phyloP scores from a whole-genome alignment of 148 eudicot genomes.

The Chenopodium berlandieri region DNA sequence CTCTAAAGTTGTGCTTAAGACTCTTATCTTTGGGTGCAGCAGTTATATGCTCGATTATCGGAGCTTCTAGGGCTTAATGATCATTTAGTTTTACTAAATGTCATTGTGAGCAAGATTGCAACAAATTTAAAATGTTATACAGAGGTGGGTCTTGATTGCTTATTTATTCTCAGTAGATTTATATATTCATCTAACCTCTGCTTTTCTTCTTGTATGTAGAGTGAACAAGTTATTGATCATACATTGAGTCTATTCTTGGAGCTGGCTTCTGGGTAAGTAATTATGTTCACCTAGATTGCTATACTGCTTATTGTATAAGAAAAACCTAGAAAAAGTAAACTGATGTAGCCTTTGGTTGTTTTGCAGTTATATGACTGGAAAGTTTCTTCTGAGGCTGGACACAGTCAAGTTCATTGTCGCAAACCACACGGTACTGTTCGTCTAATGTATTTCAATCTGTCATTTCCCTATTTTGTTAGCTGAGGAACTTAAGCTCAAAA shows the following conservation, averaged over 20 bases:
- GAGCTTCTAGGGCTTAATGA: conserved; percentile 89
- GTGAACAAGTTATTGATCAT: conserved; percentile 83
- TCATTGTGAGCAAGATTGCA: conserved; percentile 81
- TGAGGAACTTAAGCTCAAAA: background rate
- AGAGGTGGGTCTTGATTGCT: conserved; percentile 44
- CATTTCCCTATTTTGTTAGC: conserved; percentile 11
- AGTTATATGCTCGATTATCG: conserved; percentile 77
- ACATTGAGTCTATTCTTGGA: conserved; percentile 78
- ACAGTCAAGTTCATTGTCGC: conserved; percentile 74
- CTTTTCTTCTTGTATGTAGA: conserved; percentile 39
- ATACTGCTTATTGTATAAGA: conserved; percentile 2
- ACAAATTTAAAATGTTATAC: conserved; percentile 84
- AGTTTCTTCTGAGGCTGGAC: conserved; percentile 85
- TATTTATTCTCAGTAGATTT: background rate
- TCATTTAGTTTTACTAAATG: conserved; percentile 73
- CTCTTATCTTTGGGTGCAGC: conserved; percentile 51
- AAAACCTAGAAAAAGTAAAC: background rate
- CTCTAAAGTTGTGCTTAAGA: conserved; percentile 18
- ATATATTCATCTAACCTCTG: conserved; percentile 12
- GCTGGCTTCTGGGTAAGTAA: conserved; percentile 86
- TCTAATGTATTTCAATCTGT: conserved; percentile 2
- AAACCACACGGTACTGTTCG: conserved; percentile 64
- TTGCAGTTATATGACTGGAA: conserved; percentile 90
- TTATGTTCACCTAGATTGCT: background rate
- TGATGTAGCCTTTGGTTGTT: background rate